A percentile compares a stretch with the other conserved stretches of the same genome.
Evolutionary conservation across 306 rosid species (phyloP).

Genomic region (Myrica gale): DNA sequence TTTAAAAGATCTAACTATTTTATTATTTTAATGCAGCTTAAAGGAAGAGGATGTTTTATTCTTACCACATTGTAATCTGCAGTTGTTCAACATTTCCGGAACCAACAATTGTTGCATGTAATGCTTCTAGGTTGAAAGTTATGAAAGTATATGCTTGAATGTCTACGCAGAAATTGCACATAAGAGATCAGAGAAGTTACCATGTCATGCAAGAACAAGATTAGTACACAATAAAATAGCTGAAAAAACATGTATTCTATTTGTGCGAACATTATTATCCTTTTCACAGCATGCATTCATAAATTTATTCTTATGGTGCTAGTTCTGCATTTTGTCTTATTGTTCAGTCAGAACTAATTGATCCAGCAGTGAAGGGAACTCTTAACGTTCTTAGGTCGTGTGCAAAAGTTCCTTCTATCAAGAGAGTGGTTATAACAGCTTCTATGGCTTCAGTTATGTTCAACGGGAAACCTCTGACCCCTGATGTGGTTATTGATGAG

Average conservation of each 20-base stretch:
- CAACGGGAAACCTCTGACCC: no score
- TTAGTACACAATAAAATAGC: no score
- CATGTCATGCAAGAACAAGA: no score
- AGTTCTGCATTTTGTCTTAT: not conserved
- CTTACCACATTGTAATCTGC: no score
- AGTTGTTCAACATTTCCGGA: no score
- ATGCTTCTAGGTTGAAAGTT: not conserved
- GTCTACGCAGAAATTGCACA: not conserved
- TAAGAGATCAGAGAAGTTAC: not conserved
- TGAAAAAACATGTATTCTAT: not conserved
- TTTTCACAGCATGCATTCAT: not conserved
- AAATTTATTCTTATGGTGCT: not conserved
- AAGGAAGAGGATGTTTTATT: not conserved
- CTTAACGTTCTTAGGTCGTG: constrained; percentile 20
- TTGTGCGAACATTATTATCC: not conserved
- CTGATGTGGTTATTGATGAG: no score
- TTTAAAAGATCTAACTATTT: not conserved
- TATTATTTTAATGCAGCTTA: not conserved
- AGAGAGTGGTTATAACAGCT: no score
- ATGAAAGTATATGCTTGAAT: not conserved
- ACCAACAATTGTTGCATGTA: not conserved
- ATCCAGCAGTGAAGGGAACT: constrained; percentile 31
- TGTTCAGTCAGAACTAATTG: constrained; percentile 17
- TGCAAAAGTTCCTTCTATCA: no score
- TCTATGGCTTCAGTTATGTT: no score